A percentile compares a stretch with the other conserved stretches of the same genome.
Conservation (phyloP, 352 stramenopile species). For the Phytophthora pluvialis region DNA sequence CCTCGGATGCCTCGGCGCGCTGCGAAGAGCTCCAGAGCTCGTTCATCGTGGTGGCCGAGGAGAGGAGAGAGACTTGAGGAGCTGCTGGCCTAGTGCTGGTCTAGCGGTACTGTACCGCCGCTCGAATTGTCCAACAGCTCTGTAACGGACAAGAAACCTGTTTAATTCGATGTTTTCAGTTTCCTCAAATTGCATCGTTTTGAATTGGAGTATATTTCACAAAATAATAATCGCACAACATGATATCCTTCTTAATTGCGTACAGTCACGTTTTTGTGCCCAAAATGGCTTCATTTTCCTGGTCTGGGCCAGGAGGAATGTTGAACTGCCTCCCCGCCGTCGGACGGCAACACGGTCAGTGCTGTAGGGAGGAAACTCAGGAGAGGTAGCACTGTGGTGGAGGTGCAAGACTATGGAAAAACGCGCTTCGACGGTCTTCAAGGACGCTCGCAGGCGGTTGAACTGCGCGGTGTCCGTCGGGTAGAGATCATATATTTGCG, state of each 20-base stretch:
- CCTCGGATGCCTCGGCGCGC: constrained; percentile 9
- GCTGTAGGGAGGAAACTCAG: constrained; percentile 33
- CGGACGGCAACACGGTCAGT: no score
- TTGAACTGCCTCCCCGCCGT: no score
- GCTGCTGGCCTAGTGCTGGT: constrained; percentile 16
- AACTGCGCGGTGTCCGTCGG: constrained; percentile 53
- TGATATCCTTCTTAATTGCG: no score
- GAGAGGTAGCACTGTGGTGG: neutral
- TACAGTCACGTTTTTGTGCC: no score
- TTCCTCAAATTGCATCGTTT: no score
- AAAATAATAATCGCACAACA: no score
- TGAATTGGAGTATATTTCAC: no score
- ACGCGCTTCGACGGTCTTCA: constrained; percentile 68
- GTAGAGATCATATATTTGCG: constrained; percentile 69
- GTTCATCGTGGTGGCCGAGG: constrained; percentile 35
- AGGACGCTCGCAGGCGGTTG: constrained; percentile 47
- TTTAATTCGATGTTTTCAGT: neutral
- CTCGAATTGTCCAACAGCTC: constrained; percentile 10
- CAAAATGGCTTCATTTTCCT: neutral
- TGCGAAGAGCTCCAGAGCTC: constrained; percentile 26
- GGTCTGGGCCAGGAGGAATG: constrained; percentile 3
- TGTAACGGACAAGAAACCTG: constrained; percentile 7
- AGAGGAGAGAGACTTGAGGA: constrained; percentile 6
- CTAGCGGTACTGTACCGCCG: constrained; percentile 9
- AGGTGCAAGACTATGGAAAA: neutral